Conservation (phyloP, 2,329 filamentous ascomycete species). For the Clathrospora elynae region DNA sequence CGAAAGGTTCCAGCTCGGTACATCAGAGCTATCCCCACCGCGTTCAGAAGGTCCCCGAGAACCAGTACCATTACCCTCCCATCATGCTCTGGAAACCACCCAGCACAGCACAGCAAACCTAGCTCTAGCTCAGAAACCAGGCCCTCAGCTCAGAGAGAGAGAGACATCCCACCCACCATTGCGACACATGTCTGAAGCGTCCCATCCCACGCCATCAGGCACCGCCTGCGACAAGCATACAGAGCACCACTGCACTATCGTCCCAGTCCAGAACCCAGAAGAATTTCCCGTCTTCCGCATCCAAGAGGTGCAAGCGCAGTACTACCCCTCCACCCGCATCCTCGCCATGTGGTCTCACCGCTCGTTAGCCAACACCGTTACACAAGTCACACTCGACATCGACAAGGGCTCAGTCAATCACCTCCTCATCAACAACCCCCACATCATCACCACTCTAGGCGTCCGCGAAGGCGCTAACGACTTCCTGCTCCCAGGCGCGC, state of each 20-base stretch:
- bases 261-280: conserved; percentile 18
- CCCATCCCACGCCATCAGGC: neutral
- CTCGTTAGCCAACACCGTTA: conserved; percentile 1
- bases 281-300: conserved; percentile 18
- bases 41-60: no score
- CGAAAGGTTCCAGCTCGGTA: no score
- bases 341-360: conserved; percentile 13
- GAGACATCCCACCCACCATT: no score
- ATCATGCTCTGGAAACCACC: no score
- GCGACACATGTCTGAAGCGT: no score
- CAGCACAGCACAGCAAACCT: no score
- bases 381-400: conserved; percentile 19
- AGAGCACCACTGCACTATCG: neutral
- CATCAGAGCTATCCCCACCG: no score
- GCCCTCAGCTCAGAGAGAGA: no score
- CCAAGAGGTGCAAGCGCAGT: conserved; percentile 20
- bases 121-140: no score
- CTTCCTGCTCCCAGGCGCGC: no score
- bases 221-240: neutral
- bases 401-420: conserved; percentile 22
- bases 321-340: conserved; percentile 16
- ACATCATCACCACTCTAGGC: conserved; percentile 18
- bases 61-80: no score
- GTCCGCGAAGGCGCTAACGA: conserved; percentile 9
- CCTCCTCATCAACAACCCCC: conserved; percentile 17